A percentile compares a stretch with the other conserved stretches of the same genome.
These are phyloP conservation scores for Castanea sativa DNA, from an alignment of 306 rosid genomes.

Conservation along the genomic window DNA sequence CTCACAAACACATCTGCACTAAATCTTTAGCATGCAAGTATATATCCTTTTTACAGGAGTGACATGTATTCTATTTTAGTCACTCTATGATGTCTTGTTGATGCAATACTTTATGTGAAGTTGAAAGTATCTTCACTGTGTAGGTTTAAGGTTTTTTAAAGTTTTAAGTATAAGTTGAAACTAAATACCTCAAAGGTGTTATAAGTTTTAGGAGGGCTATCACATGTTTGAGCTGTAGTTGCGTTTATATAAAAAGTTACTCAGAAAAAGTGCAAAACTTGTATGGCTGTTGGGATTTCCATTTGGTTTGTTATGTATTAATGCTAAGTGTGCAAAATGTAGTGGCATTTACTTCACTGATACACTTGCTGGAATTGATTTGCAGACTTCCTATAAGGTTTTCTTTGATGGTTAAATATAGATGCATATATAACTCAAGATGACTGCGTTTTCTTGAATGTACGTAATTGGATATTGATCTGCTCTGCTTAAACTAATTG, in stretches of 20 bases:
- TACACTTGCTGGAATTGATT: not conserved
- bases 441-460: not conserved
- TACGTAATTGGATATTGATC: not conserved
- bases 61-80: not conserved
- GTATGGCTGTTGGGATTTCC: not conserved
- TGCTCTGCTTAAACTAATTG: not conserved
- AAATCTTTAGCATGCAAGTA: not conserved
- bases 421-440: not conserved
- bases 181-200: too few relatives aligned
- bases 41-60: not conserved
- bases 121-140: too few relatives aligned
- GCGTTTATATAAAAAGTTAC: too few relatives aligned
- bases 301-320: not conserved
- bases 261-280: not conserved
- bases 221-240: too few relatives aligned
- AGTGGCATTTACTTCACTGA: not conserved
- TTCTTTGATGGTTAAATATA: not conserved
- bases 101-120: too few relatives aligned
- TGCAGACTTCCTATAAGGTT: not conserved
- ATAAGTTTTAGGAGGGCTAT: too few relatives aligned
- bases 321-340: not conserved
- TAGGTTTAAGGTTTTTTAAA: too few relatives aligned
- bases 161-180: too few relatives aligned
- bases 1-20: not conserved
- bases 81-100: too few relatives aligned